Evolutionary conservation across 2,329 filamentous ascomycete species (phyloP).

Genomic region (Exophiala viscosa): DNA sequence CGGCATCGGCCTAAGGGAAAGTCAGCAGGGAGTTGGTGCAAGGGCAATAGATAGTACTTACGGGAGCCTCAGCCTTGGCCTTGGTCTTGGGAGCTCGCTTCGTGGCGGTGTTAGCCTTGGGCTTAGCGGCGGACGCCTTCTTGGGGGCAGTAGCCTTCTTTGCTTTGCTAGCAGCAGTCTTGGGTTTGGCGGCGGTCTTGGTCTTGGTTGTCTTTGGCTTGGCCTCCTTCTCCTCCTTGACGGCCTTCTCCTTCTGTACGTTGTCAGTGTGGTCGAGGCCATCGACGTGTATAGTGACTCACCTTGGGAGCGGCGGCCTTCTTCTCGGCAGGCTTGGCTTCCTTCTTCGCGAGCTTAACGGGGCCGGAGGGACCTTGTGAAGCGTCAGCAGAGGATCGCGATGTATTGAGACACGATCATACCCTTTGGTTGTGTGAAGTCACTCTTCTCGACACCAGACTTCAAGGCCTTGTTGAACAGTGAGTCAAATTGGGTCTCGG

Average conservation of each 20-base stretch:
- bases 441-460: constrained; percentile 77
- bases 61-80: constrained; percentile 30
- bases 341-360: constrained; percentile 89
- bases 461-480: constrained; percentile 85
- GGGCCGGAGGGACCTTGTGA: constrained; percentile 72
- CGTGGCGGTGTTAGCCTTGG: constrained; percentile 49
- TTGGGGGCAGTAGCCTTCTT: constrained; percentile 52
- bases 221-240: constrained; percentile 26
- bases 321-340: constrained; percentile 46
- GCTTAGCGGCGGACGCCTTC: constrained; percentile 53
- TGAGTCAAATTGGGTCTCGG: constrained; percentile 59
- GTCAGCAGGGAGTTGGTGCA: constrained; percentile 26
- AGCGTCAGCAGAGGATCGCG: constrained; percentile 28
- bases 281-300: not conserved
- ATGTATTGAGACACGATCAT: constrained; percentile 26
- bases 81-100: constrained; percentile 33
- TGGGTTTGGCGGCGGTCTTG: constrained; percentile 40
- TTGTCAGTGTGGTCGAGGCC: constrained; percentile 13
- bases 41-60: constrained; percentile 15
- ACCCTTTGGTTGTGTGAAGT: constrained; percentile 91
- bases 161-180: constrained; percentile 45
- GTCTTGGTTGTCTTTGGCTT: constrained; percentile 35
- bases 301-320: constrained; percentile 35
- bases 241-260: constrained; percentile 28
- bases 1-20: constrained; percentile 55